Evolutionary conservation across 2,329 filamentous ascomycete genomes (phyloP).

Genomic region (Sarocladiaceae sp.): DNA sequence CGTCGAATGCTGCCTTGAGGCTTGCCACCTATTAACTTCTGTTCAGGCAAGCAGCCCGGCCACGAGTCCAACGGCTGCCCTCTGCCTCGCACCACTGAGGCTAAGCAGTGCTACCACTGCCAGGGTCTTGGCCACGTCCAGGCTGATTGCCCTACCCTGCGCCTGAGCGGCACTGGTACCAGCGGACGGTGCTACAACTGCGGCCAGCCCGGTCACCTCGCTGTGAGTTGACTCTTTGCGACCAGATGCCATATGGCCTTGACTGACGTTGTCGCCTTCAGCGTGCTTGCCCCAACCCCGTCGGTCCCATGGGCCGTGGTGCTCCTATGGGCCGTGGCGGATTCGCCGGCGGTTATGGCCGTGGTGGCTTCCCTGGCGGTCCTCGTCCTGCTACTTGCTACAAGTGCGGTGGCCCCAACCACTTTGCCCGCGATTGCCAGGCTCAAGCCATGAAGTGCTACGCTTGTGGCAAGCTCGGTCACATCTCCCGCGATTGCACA

Average conservation of each 20-base stretch:
- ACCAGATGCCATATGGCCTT: no score
- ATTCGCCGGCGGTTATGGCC: constrained; percentile 54
- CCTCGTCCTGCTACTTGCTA: constrained; percentile 68
- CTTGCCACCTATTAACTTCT: constrained; percentile 15
- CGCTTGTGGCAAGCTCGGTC: constrained; percentile 89
- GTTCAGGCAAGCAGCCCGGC: constrained; percentile 40
- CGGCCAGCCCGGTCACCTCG: constrained; percentile 87
- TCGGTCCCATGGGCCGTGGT: constrained; percentile 60
- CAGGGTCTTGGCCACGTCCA: constrained; percentile 97
- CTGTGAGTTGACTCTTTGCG: constrained; percentile 50
- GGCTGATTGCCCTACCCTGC: constrained; percentile 95
- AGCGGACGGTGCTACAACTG: constrained; percentile 96
- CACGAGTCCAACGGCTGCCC: constrained; percentile 99
- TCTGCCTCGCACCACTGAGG: constrained; percentile 92
- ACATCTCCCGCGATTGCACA: constrained; percentile 92
- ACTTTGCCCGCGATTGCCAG: constrained; percentile 97
- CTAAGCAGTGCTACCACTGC: constrained; percentile 99
- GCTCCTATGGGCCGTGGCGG: constrained; percentile 67
- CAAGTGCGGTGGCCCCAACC: constrained; percentile 84
- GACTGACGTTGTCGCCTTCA: constrained; percentile 24
- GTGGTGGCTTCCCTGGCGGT: constrained; percentile 70
- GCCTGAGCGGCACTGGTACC: constrained; percentile 76
- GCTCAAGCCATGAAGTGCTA: constrained; percentile 99
- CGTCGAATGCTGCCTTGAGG: constrained; percentile 27
- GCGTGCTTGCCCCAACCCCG: constrained; percentile 80